Evolutionary conservation across 441 rosid species (phyloP), one percentile per base, ranked within the genome.

Genomic region (Populus hybrid): DNA sequence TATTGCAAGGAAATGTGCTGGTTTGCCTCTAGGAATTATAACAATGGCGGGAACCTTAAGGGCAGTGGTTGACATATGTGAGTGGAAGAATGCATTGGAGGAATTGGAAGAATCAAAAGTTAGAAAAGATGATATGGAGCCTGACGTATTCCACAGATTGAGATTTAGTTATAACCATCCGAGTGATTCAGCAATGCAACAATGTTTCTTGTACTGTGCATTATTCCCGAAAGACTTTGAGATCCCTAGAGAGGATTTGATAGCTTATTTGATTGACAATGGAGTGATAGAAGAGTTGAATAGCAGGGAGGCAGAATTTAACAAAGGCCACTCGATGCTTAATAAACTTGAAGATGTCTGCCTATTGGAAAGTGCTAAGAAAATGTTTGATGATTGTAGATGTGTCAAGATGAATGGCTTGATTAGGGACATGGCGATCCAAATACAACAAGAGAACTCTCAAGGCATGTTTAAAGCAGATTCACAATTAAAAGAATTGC

Each of bases 381-480:
- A 9, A 20, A 0, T 1, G 23, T 46, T 8, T 3, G 0, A 11
- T 0, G 0, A 9, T 2, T 0, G 11, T 38, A 38, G 3, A 3
- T 3, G 7, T 5, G 84, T 79, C 14, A 77, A 73, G 72, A 80
- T 86, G 85, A 78, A 79, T 77, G 84, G 72, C 67, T 67, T 81
- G 40, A 8, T 78, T 0, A 82, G 87, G 73, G 85, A 35, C 3
- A 38, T 38, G 42, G 42, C 42, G 0, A 38, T 38, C 42, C 42
- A 38, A 38, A 38, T 38, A 38, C 12, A 0, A 20, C 75, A 28
- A 35, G 4, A 8, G 64, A 78, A n/a, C 0, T 79, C 18, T 12
- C 32, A 30, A 30, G 32, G 32, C 32, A 30, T 30, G 32, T 3
- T 30, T 3, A 30, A 30, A 30, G 32, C 32, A 30, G 32, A 3